A percentile compares a stretch with the other conserved stretches of the same genome.
phyloP scores from a whole-genome alignment of 306 rosid species.

The barrel medic (Medicago truncatula) region DNA sequence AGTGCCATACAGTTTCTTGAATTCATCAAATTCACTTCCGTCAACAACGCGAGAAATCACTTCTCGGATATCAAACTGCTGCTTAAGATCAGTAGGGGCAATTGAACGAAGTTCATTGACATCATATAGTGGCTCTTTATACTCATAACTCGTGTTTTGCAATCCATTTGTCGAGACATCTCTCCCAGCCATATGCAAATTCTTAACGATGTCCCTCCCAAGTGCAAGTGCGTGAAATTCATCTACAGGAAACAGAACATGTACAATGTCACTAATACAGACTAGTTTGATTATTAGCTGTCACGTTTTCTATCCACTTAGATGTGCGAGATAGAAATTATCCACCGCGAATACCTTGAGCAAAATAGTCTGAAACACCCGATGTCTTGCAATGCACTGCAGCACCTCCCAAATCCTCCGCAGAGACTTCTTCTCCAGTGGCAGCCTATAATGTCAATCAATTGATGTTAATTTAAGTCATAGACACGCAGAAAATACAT shows the following conservation, averaged over 20 bases:
- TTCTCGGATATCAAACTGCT: constrained; percentile 85
- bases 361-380: constrained; percentile 96
- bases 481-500: constrained; percentile 33
- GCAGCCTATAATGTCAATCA: constrained; percentile 75
- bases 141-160: constrained; percentile 53
- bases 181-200: constrained; percentile 92
- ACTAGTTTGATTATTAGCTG: neutral
- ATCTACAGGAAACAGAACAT: constrained; percentile 57
- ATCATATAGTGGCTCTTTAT: constrained; percentile 75
- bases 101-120: constrained; percentile 82
- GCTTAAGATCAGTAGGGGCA: constrained; percentile 91
- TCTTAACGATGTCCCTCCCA: constrained; percentile 88
- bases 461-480: constrained; percentile 38
- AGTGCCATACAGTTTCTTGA: constrained; percentile 97
- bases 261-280: constrained; percentile 13
- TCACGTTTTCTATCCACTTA: constrained; percentile 15
- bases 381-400: constrained; percentile 91
- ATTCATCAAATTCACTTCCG: constrained; percentile 97
- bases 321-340: neutral
- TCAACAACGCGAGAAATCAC: constrained; percentile 89
- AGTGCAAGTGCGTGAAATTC: constrained; percentile 88
- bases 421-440: constrained; percentile 95
- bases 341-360: constrained; percentile 68
- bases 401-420: constrained; percentile 94
- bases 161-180: constrained; percentile 49